These are phyloP conservation scores for Potentilla sterilis DNA, from an alignment of 306 rosid genomes.

Conservation along the genomic window DNA sequence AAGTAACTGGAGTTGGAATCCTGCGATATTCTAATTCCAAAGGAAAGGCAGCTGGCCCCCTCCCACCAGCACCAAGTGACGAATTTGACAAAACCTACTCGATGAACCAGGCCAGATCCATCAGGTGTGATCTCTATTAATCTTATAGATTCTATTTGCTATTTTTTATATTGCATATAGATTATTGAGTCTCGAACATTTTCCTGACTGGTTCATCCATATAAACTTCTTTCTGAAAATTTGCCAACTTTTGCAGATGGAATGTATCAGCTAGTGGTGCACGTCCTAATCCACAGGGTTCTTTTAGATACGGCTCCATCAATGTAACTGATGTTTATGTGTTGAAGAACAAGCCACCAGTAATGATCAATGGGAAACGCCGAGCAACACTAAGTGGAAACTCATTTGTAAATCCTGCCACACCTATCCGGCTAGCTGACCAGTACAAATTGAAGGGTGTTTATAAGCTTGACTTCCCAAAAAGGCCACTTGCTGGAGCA, in stretches of 20 bases:
- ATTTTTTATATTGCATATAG: background rate
- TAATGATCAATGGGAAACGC: conserved; percentile 56
- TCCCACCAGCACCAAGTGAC: conserved; percentile 73
- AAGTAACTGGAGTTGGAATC: conserved; percentile 91
- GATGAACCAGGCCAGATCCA: conserved; percentile 97
- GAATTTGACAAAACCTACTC: conserved; percentile 89
- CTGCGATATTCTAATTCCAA: conserved; percentile 83
- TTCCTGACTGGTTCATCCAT: background rate
- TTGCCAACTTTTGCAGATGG: conserved; percentile 59
- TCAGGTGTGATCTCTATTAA: conserved; percentile 55
- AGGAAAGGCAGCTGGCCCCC: conserved; percentile 92
- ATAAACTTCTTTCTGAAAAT: conserved; percentile 9
- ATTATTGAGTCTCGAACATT: background rate
- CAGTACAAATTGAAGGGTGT: conserved; percentile 61
- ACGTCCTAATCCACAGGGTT: conserved; percentile 97
- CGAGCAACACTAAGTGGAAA: conserved; percentile 76
- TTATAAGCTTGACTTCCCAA: conserved; percentile 90
- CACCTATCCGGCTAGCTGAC: conserved; percentile 91
- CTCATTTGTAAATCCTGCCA: conserved; percentile 71
- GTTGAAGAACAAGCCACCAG: conserved; percentile 66
- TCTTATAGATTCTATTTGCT: background rate
- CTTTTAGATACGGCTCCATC: conserved; percentile 92
- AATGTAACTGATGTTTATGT: conserved; percentile 88
- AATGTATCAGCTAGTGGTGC: conserved; percentile 98
- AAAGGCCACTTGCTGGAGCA: conserved; percentile 62